phyloP scores from a whole-genome alignment of 176 grass and related monocot genomes.

The Avena sativa region DNA sequence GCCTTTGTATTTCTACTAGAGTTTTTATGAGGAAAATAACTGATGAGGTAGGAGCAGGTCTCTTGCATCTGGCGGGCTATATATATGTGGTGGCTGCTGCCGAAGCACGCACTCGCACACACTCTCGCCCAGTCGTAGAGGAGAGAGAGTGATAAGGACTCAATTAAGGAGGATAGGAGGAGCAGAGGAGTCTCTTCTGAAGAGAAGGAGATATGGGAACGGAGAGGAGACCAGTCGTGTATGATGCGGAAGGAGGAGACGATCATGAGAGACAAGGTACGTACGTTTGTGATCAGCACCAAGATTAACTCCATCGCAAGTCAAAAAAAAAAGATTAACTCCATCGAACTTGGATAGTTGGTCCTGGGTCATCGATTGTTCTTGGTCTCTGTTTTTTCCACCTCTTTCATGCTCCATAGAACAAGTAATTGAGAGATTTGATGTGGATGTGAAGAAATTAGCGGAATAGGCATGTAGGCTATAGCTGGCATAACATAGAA shows the following conservation, averaged over 20 bases:
- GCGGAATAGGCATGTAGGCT: too few relatives aligned
- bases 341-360: background rate
- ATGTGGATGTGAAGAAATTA: too few relatives aligned
- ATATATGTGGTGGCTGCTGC: conserved; percentile 45
- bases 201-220: conserved; percentile 37
- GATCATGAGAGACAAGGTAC: conserved; percentile 86
- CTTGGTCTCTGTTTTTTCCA: background rate
- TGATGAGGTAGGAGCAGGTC: background rate
- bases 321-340: background rate
- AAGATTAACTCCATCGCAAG: too few relatives aligned
- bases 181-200: background rate
- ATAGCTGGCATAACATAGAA: too few relatives aligned
- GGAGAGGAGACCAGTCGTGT: conserved; percentile 64
- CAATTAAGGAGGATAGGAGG: background rate
- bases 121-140: background rate
- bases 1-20: background rate
- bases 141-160: background rate
- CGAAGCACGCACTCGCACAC: conserved; percentile 33
- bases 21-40: background rate
- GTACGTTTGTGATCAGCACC: conserved; percentile 1
- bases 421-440: too few relatives aligned
- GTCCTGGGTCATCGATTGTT: background rate
- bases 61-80: conserved; percentile 30
- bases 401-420: too few relatives aligned
- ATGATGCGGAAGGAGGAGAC: conserved; percentile 62